A percentile compares a stretch with the other conserved stretches of the same genome.
Conservation (phyloP, 768 basidiomycete species). For the Tulasnella sp. region DNA sequence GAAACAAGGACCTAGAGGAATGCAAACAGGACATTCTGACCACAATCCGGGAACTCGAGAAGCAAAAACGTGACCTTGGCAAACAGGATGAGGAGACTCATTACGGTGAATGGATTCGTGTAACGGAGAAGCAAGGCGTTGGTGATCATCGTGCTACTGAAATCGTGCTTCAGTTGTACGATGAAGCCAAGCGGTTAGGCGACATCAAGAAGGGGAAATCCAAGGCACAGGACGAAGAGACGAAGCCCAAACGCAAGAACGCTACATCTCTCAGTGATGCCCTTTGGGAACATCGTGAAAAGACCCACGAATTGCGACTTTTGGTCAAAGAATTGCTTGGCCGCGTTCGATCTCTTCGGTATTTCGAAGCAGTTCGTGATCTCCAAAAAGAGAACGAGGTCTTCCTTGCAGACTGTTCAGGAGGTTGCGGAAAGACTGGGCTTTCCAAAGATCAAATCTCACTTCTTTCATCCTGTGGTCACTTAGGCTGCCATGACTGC, state of each 20-base stretch:
- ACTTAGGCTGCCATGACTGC: constrained; percentile 68
- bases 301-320: constrained; percentile 72
- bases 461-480: constrained; percentile 84
- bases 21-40: constrained; percentile 61
- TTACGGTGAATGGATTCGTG: constrained; percentile 65
- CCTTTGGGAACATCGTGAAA: constrained; percentile 73
- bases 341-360: constrained; percentile 78
- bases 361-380: constrained; percentile 83
- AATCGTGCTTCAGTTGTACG: constrained; percentile 36
- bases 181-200: constrained; percentile 26
- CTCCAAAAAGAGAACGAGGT: constrained; percentile 42
- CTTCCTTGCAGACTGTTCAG: constrained; percentile 43
- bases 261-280: constrained; percentile 35
- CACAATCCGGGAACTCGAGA: constrained; percentile 51
- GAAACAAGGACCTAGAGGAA: constrained; percentile 61
- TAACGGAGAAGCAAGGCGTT: constrained; percentile 47
- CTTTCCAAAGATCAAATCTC: constrained; percentile 58
- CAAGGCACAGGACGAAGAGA: constrained; percentile 13
- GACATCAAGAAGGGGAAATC: constrained; percentile 7
- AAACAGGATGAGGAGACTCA: constrained; percentile 50
- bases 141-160: constrained; percentile 67
- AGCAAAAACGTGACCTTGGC: constrained; percentile 55
- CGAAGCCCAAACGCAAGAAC: constrained; percentile 34
- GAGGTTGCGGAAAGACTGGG: constrained; percentile 41
- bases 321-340: constrained; percentile 82